A percentile compares a stretch with the other conserved stretches of the same genome.
Evolutionary conservation across 495 filamentous ascomycete species (phyloP).

Genomic region (Lichenothelia convexa): DNA sequence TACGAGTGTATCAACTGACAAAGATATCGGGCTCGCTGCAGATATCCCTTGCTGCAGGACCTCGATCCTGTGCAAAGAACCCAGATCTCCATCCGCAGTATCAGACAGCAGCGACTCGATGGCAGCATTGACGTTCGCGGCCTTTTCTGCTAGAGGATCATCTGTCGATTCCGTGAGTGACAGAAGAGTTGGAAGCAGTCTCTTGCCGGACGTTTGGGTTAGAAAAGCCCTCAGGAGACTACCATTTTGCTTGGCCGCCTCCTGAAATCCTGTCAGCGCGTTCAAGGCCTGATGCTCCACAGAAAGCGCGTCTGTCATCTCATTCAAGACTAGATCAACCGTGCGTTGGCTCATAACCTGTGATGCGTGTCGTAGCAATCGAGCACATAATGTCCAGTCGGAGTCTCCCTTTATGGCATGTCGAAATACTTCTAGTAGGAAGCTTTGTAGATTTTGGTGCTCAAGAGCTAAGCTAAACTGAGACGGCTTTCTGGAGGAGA

Average conservation of each 20-base stretch:
- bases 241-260: conserved; percentile 13
- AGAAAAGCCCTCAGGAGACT: conserved; percentile 16
- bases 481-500: conserved; percentile 12
- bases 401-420: conserved; percentile 8
- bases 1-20: conserved; percentile 33
- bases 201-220: conserved; percentile 25
- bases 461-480: conserved; percentile 7
- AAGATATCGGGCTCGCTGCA: conserved; percentile 31
- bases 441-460: conserved; percentile 15
- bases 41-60: conserved; percentile 34
- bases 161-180: conserved; percentile 36
- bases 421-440: conserved; percentile 9
- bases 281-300: conserved; percentile 11
- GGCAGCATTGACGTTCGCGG: conserved; percentile 23
- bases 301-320: conserved; percentile 20
- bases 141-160: conserved; percentile 33
- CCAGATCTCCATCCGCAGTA: conserved; percentile 1
- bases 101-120: conserved; percentile 8
- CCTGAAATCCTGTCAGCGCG: conserved; percentile 20
- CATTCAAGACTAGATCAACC: conserved; percentile 13
- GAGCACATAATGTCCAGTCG: conserved; percentile 13
- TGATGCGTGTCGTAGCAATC: conserved; percentile 9
- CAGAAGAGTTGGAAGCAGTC: conserved; percentile 36
- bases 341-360: conserved; percentile 8
- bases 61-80: conserved; percentile 19